Percentiles rank a stretch among this genome's conserved stretches.
Evolutionary conservation across 116 monocot species (phyloP).

Genomic region (Papilionanthe hybrid): DNA sequence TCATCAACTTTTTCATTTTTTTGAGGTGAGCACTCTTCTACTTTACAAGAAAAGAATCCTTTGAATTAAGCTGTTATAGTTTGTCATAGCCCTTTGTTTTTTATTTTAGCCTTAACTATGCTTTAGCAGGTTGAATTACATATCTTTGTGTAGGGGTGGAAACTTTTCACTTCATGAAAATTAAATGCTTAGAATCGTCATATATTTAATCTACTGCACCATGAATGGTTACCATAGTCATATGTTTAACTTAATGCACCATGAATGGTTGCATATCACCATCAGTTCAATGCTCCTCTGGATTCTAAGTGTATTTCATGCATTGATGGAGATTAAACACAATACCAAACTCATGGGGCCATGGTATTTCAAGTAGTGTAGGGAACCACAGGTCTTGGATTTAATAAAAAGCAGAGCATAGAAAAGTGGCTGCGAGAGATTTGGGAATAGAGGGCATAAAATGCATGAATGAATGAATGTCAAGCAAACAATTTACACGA

Average conservation of each 20-base stretch:
- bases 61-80: no score
- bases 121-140: neutral
- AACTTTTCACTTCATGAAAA: neutral
- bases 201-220: neutral
- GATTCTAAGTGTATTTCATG: neutral
- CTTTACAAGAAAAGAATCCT: no score
- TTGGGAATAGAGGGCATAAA: no score
- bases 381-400: no score
- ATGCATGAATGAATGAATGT: no score
- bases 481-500: no score
- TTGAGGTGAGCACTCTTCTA: no score
- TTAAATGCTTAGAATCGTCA: neutral
- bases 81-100: no score
- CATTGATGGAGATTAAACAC: neutral
- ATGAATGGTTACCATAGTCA: no score
- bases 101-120: neutral
- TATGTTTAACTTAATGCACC: neutral
- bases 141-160: neutral
- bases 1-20: no score
- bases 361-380: neutral
- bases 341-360: neutral
- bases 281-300: neutral
- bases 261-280: neutral
- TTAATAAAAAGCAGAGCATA: no score
- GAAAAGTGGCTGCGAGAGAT: no score